These are phyloP conservation scores for Endothia cerciana DNA, from an alignment of 2,329 filamentous ascomycete species.

Conservation along the genomic window DNA sequence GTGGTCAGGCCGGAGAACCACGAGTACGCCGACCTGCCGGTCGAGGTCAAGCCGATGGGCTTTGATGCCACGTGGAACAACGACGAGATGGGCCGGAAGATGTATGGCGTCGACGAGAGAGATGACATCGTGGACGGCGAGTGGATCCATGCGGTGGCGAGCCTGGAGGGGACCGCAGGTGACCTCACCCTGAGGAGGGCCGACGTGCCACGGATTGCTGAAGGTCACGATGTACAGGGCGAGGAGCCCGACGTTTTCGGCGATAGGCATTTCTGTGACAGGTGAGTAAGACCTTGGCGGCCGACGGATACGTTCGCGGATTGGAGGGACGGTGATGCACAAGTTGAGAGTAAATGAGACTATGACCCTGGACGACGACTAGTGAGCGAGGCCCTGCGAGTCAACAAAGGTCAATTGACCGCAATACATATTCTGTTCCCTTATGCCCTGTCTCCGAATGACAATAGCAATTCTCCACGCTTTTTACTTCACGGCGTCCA, in stretches of 20 bases:
- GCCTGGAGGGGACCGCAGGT: neutral
- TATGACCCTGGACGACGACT: neutral
- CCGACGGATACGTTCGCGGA: neutral
- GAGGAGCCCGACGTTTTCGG: neutral
- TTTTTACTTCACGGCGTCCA: neutral
- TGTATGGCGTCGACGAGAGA: constrained; percentile 1
- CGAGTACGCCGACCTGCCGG: constrained; percentile 14
- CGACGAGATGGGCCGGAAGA: constrained; percentile 10
- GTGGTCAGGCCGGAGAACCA: neutral
- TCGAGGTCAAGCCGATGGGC: constrained; percentile 15
- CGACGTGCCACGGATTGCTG: neutral
- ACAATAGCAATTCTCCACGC: too few relatives aligned
- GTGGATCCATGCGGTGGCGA: neutral
- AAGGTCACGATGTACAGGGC: neutral
- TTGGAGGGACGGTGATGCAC: neutral
- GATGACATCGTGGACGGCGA: neutral
- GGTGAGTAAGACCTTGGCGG: neutral
- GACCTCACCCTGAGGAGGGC: neutral
- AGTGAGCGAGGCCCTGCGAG: neutral
- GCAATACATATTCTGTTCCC: too few relatives aligned
- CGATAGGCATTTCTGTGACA: neutral
- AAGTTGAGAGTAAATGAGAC: neutral
- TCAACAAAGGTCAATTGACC: neutral
- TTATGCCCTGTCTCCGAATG: too few relatives aligned
- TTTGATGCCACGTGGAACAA: constrained; percentile 15